Percentiles rank a stretch among this genome's conserved stretches.
phyloP scores from a whole-genome alignment of 805 yeast species.

The Yamadazyma ubonensis region DNA sequence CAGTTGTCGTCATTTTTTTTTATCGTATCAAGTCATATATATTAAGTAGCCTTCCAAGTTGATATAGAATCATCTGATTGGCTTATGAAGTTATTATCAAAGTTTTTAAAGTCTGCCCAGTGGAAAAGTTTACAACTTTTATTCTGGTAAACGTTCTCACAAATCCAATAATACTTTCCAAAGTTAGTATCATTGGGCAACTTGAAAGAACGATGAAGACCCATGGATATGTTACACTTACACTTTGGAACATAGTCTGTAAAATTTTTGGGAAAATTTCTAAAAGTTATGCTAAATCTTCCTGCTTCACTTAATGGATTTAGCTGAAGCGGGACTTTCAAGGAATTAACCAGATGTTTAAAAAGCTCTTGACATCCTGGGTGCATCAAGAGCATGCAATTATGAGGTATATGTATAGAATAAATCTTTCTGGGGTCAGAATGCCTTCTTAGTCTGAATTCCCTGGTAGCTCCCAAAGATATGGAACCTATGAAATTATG shows the following conservation, averaged over 20 bases:
- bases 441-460: conserved; percentile 55
- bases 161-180: conserved; percentile 68
- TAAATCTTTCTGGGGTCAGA: conserved; percentile 39
- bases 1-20: conserved; percentile 41
- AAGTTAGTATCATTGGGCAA: conserved; percentile 32
- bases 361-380: conserved; percentile 77
- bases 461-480: conserved; percentile 68
- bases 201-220: conserved; percentile 55
- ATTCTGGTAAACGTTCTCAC: conserved; percentile 47
- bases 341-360: conserved; percentile 59
- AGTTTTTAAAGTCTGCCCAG: conserved; percentile 47
- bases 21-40: background rate
- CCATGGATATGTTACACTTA: conserved; percentile 49
- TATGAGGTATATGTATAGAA: conserved; percentile 67
- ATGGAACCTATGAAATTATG: conserved; percentile 65
- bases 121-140: conserved; percentile 49
- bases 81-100: conserved; percentile 31
- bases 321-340: conserved; percentile 46
- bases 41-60: conserved; percentile 35
- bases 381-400: conserved; percentile 68
- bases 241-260: conserved; percentile 43
- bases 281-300: conserved; percentile 64
- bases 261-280: conserved; percentile 49
- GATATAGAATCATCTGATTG: conserved; percentile 33
- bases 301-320: conserved; percentile 42